Percentiles rank a stretch among this genome's conserved stretches.
Conservation (phyloP, 495 filamentous ascomycete species). For the Penicillium canariense region DNA sequence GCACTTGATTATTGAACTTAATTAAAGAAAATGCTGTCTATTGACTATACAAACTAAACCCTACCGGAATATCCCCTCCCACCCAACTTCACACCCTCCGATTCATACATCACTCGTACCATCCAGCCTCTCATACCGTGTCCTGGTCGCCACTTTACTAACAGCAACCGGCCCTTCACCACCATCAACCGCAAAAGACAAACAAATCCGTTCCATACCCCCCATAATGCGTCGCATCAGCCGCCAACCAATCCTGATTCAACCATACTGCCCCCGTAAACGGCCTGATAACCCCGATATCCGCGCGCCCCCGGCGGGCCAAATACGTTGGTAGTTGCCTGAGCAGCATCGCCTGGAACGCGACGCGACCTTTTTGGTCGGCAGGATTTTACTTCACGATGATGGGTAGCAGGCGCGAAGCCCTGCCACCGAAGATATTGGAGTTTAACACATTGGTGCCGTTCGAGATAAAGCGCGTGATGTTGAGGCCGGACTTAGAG, state of each 20-base stretch:
- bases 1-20: too few relatives aligned
- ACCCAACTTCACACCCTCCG: too few relatives aligned
- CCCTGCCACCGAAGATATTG: background rate
- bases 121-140: background rate
- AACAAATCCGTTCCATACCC: background rate
- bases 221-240: constrained; percentile 1
- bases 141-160: background rate
- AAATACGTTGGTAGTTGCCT: background rate
- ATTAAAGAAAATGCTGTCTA: too few relatives aligned
- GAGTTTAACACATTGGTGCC: background rate
- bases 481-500: background rate
- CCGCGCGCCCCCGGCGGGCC: background rate
- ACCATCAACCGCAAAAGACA: constrained; percentile 1
- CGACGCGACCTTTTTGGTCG: background rate
- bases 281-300: background rate
- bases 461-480: background rate
- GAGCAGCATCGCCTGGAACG: background rate
- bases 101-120: too few relatives aligned
- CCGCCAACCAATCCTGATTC: background rate
- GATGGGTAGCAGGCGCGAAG: background rate
- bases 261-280: constrained; percentile 5
- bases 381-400: background rate
- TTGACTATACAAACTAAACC: too few relatives aligned
- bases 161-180: background rate
- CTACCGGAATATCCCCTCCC: too few relatives aligned